A percentile compares a stretch with the other conserved stretches of the same genome.
These are phyloP conservation scores for Ploettnerulaceae sp. DNA, from an alignment of 2,329 filamentous ascomycete species.

Conservation along the genomic window DNA sequence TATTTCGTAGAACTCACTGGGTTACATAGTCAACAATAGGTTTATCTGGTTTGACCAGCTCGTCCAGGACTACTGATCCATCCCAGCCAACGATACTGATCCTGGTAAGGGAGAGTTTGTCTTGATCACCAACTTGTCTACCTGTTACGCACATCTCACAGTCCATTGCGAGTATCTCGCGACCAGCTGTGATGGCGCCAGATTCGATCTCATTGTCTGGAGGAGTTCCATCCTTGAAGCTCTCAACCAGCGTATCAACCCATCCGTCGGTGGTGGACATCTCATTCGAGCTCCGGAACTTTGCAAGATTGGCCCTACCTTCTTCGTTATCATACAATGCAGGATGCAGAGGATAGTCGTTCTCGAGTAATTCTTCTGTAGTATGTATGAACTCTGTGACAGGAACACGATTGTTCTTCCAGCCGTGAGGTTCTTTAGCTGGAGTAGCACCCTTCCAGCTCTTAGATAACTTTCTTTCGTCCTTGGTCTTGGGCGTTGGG, in stretches of 20 bases:
- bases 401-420: constrained; percentile 71
- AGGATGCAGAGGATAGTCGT: constrained; percentile 81
- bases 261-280: constrained; percentile 61
- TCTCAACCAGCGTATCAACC: constrained; percentile 71
- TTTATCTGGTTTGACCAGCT: constrained; percentile 83
- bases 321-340: constrained; percentile 57
- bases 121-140: constrained; percentile 45
- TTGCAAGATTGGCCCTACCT: constrained; percentile 49
- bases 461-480: constrained; percentile 49
- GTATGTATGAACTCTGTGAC: constrained; percentile 75
- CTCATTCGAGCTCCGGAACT: constrained; percentile 46
- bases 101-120: constrained; percentile 77
- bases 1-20: constrained; percentile 38
- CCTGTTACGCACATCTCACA: constrained; percentile 93
- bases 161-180: constrained; percentile 76
- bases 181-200: constrained; percentile 79
- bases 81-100: constrained; percentile 87
- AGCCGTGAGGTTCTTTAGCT: constrained; percentile 58
- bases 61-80: constrained; percentile 75
- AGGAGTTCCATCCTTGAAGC: constrained; percentile 60
- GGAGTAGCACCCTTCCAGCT: constrained; percentile 49
- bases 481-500: constrained; percentile 62
- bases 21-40: constrained; percentile 94
- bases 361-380: constrained; percentile 69
- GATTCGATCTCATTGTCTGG: constrained; percentile 68